These are phyloP conservation scores for Eutrema heterophyllum DNA, from an alignment of 345 rosid genomes.

Conservation along the genomic window DNA sequence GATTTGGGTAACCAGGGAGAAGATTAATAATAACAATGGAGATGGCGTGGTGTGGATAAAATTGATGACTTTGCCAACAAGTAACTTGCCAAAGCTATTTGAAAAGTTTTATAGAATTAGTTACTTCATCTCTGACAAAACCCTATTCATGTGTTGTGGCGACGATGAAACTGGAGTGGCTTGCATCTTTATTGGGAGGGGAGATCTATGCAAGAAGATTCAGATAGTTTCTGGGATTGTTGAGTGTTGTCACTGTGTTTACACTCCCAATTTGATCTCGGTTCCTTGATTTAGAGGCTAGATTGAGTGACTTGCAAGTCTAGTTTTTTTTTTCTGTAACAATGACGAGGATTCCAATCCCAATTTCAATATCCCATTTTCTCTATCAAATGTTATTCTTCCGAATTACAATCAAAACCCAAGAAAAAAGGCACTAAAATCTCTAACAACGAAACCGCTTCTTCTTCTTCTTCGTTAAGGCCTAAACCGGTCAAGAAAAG, in stretches of 20 bases:
- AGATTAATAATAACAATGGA: background rate
- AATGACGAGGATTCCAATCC: slow-evolving; percentile 22
- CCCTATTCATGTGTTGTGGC: background rate
- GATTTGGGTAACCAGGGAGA: background rate
- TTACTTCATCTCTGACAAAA: slow-evolving; percentile 7
- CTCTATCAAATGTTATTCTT: background rate
- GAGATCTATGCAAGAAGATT: background rate
- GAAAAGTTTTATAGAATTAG: background rate
- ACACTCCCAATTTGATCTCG: background rate
- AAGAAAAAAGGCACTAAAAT: slow-evolving; percentile 40
- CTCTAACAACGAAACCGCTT: slow-evolving; percentile 16
- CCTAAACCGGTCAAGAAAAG: slow-evolving; percentile 35
- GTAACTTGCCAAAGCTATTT: background rate
- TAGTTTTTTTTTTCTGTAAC: background rate
- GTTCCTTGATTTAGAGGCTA: background rate
- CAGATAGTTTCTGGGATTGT: background rate
- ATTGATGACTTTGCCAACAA: background rate
- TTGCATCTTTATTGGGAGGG: background rate
- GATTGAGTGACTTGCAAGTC: background rate
- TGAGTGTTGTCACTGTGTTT: background rate
- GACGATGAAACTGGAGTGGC: background rate
- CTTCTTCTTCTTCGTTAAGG: background rate
- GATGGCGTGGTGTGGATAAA: slow-evolving; percentile 1
- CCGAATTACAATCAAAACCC: slow-evolving; percentile 27
- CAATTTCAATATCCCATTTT: slow-evolving; percentile 14